Evolutionary conservation across 2,329 filamentous ascomycete genomes (phyloP).

Genomic region (Colletotrichum sp.): DNA sequence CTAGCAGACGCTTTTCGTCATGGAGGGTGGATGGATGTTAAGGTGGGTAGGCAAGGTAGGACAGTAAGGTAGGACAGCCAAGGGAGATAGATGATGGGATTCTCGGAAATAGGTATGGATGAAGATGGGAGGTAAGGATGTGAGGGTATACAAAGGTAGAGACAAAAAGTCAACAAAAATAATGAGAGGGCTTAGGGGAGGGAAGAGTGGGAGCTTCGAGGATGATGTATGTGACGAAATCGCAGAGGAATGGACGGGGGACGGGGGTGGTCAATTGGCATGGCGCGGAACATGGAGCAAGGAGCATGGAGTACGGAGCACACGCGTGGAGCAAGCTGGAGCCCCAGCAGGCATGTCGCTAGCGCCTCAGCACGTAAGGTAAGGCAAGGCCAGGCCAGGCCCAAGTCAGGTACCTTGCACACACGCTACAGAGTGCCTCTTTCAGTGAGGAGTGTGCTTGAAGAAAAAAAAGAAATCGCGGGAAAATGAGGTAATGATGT

Average conservation of each 20-base stretch:
- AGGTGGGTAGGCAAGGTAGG: conserved; percentile 22
- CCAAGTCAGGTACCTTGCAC: background rate
- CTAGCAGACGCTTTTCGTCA: conserved; percentile 3
- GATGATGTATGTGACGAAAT: conserved; percentile 22
- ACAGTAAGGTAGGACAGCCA: background rate
- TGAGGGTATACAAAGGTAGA: background rate
- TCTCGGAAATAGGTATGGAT: background rate
- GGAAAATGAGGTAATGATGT: conserved; percentile 7
- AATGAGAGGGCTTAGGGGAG: background rate
- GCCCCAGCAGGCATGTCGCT: background rate
- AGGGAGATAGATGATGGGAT: background rate
- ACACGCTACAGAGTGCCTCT: background rate
- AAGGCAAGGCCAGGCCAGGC: background rate
- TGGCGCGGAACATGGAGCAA: conserved; percentile 13
- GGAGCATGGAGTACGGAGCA: conserved; percentile 2
- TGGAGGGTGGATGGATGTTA: conserved; percentile 29
- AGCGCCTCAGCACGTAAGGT: background rate
- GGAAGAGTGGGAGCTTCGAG: conserved; percentile 4
- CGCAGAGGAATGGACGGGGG: conserved; percentile 14
- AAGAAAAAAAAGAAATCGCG: background rate
- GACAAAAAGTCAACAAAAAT: background rate
- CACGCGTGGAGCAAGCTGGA: background rate
- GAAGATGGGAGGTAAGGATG: background rate
- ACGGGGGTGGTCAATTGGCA: conserved; percentile 14
- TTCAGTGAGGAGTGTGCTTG: background rate